Evolutionary conservation across 208 protist species (phyloP), one percentile per base, ranked within the genome.

Genomic region (Lotmaria passim): DNA sequence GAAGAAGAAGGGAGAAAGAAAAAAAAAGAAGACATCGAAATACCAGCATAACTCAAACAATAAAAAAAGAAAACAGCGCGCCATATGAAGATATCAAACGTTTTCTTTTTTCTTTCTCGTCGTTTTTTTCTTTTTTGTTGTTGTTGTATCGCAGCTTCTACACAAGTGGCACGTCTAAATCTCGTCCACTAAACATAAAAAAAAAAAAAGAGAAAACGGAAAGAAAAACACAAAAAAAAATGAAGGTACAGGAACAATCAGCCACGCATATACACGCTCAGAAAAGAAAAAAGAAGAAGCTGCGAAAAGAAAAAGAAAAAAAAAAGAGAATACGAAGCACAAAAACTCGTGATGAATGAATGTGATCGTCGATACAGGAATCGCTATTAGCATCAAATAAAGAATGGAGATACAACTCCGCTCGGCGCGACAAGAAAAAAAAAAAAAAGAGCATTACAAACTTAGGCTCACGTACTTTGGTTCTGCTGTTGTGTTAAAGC

Each of bases 201-300:
- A 33, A 7, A 30, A 11, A 56, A 57, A 3, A 36, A 48, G 11
- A 38, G 12, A 39, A 23, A 39, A 48, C 41, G 0, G 48, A 36
- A 63, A 56, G 34, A 52, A 51, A 63, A 59, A 4, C 47, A 66
- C 26, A 43, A 30, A 31, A 51, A 28, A 8, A 34, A 65, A 65
- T 15, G 26, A 34, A 46, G 17, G 21, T 61, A 61, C 34, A 48
- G 38, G 50, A 38, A n/a, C n/a, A 6, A 19, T 14, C 11, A 39
- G 8, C 10, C 10, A 38, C 10, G 38, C 10, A 56, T 5, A 39
- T 7, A 26, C 10, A 26, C 10, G 38, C 19, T 8, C 30, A 50
- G 17, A 56, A 7, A 38, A 33, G 39, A 52, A 12, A 50, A 30
- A 36, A 7, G 39, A 5, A 47, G 30, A 64, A 21, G 31, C 23